Percentiles rank a stretch among this genome's conserved stretches.
These are phyloP conservation scores for Flaveria brownii DNA, from an alignment of 129 eudicot genomes.

Conservation along the genomic window DNA sequence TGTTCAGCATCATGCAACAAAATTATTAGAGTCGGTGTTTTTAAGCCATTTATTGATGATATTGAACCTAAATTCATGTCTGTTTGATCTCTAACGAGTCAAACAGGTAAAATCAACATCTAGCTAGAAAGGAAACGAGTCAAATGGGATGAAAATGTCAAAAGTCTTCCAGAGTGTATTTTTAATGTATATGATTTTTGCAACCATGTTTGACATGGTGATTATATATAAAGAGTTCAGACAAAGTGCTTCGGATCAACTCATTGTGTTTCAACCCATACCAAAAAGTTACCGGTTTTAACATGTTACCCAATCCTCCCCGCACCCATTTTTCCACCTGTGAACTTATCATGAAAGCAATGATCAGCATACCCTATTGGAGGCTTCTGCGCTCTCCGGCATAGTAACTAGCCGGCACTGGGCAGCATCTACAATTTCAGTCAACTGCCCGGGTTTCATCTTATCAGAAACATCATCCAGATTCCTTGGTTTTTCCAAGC, in stretches of 20 bases:
- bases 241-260: background rate
- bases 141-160: background rate
- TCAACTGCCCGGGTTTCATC: conserved; percentile 65
- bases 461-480: conserved; percentile 63
- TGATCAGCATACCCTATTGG: conserved; percentile 51
- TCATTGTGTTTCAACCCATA: background rate
- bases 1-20: conserved; percentile 13
- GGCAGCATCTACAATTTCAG: conserved; percentile 71
- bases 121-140: background rate
- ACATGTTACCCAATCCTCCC: conserved; percentile 8
- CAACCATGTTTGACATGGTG: background rate
- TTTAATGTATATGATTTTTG: background rate
- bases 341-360: conserved; percentile 13
- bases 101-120: background rate
- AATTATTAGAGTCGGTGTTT: background rate
- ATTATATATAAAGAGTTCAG: background rate
- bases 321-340: background rate
- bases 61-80: background rate
- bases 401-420: conserved; percentile 72
- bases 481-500: conserved; percentile 59
- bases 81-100: background rate
- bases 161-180: background rate
- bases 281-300: background rate
- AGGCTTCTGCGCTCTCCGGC: conserved; percentile 70
- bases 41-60: background rate